phyloP scores from a whole-genome alignment of 768 basidiomycete species.

The Suillus paluster region DNA sequence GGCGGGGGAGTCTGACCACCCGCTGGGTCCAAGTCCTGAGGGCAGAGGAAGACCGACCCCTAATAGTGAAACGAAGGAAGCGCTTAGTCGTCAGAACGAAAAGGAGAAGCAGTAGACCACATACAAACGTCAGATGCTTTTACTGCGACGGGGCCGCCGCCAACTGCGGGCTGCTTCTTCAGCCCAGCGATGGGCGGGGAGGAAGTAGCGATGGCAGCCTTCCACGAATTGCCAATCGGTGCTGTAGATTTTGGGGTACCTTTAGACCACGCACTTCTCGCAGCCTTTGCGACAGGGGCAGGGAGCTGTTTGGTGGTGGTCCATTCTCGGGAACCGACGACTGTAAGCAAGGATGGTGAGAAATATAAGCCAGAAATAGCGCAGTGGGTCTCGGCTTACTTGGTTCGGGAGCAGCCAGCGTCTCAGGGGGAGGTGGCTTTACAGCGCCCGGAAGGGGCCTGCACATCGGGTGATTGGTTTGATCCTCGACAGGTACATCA shows the following conservation, averaged over 20 bases:
- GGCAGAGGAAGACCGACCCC: neutral
- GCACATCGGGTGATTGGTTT: constrained; percentile 43
- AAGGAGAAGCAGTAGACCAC: constrained; percentile 10
- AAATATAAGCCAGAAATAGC: constrained; percentile 12
- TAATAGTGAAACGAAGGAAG: neutral
- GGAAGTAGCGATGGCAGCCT: constrained; percentile 13
- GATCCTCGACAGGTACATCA: constrained; percentile 42
- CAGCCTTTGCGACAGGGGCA: constrained; percentile 4
- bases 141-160: constrained; percentile 29
- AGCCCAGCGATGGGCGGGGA: neutral
- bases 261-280: constrained; percentile 23
- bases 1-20: constrained; percentile 25
- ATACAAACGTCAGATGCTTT: constrained; percentile 34
- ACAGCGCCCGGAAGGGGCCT: constrained; percentile 45
- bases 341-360: constrained; percentile 16
- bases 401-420: constrained; percentile 29
- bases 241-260: constrained; percentile 21
- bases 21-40: neutral
- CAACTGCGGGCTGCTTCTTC: constrained; percentile 28
- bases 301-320: constrained; percentile 19
- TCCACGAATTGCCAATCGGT: constrained; percentile 28
- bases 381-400: constrained; percentile 31
- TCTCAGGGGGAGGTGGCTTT: constrained; percentile 29
- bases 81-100: neutral
- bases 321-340: constrained; percentile 35